Conservation (phyloP, 2,329 filamentous ascomycete species). For the Alternaria consortialis region DNA sequence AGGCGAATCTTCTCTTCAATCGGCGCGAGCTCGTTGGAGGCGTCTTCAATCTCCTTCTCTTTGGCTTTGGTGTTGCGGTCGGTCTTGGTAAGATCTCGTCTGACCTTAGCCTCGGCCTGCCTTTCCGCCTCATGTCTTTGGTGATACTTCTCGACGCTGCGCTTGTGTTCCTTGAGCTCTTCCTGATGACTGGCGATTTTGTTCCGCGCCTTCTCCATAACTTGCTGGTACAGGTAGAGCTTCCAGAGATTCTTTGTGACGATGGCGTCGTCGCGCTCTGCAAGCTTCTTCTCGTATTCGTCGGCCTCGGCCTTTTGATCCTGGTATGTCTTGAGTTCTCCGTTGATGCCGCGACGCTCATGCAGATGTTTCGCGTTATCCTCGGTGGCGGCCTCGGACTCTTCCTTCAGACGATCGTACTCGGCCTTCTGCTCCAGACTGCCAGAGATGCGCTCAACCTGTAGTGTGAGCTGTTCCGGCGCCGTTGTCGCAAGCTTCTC, state of each 20-base stretch:
- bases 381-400: constrained; percentile 86
- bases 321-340: constrained; percentile 96
- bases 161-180: constrained; percentile 89
- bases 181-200: constrained; percentile 94
- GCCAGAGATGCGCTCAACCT: constrained; percentile 98
- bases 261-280: constrained; percentile 89
- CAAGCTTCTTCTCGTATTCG: constrained; percentile 87
- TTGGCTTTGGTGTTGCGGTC: constrained; percentile 86
- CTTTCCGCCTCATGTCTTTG: constrained; percentile 81
- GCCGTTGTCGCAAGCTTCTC: constrained; percentile 96
- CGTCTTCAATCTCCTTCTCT: constrained; percentile 86
- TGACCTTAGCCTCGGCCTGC: constrained; percentile 80
- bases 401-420: constrained; percentile 88
- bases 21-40: constrained; percentile 84
- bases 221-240: constrained; percentile 90
- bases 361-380: constrained; percentile 89
- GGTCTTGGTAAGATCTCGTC: constrained; percentile 79
- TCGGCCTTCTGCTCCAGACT: constrained; percentile 94
- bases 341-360: constrained; percentile 91
- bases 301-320: constrained; percentile 97
- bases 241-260: constrained; percentile 97
- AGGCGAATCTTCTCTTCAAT: constrained; percentile 89
- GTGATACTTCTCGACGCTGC: constrained; percentile 86
- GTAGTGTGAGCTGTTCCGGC: constrained; percentile 87
- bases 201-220: constrained; percentile 89